Evolutionary conservation across 2,329 filamentous ascomycete genomes (phyloP).

Genomic region (Alternaria novae-zelandiae): DNA sequence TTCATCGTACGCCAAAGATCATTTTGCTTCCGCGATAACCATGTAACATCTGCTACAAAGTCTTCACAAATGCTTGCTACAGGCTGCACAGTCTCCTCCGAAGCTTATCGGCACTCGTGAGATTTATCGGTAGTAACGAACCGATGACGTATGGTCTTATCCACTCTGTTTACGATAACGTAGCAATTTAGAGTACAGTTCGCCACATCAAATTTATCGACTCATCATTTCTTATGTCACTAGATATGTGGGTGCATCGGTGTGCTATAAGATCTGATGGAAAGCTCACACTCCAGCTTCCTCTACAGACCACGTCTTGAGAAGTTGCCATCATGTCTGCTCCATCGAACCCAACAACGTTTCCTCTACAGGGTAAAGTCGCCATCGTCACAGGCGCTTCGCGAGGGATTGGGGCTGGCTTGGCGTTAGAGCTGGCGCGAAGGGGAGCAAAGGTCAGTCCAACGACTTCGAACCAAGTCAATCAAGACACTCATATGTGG

Average conservation of each 20-base stretch:
- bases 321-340: slow-evolving; percentile 18
- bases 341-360: slow-evolving; percentile 4
- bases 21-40: not conserved
- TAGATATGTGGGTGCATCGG: not conserved
- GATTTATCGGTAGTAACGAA: slow-evolving; percentile 4
- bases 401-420: slow-evolving; percentile 57
- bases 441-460: slow-evolving; percentile 52
- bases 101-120: slow-evolving; percentile 10
- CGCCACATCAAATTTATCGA: not conserved
- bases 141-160: slow-evolving; percentile 2
- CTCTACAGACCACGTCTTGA: not conserved
- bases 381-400: slow-evolving; percentile 60
- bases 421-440: slow-evolving; percentile 57
- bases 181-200: not conserved
- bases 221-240: not conserved
- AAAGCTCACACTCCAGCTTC: not conserved
- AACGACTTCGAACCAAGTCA: not conserved
- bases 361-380: slow-evolving; percentile 42
- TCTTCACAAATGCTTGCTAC: not conserved
- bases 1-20: not conserved
- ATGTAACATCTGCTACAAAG: not conserved
- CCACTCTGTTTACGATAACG: not conserved
- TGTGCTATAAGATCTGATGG: not conserved
- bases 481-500: slow-evolving; percentile 5
- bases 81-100: not conserved